Evolutionary conservation across 768 basidiomycete genomes (phyloP), one percentile per base, ranked within the genome.

Genomic region (Cytidiella melzeri): DNA sequence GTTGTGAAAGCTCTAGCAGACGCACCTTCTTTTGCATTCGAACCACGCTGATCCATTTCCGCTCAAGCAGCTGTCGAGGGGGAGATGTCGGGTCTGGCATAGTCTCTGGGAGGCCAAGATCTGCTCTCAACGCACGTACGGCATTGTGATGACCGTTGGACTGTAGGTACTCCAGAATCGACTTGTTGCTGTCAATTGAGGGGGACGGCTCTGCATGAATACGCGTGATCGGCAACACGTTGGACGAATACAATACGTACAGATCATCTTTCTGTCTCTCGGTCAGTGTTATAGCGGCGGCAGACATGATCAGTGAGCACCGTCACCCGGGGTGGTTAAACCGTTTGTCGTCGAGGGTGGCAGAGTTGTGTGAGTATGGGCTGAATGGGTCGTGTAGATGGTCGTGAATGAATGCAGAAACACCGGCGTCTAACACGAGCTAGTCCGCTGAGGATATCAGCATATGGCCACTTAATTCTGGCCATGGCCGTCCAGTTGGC

Each of bases 31-130:
- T 91, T 73, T 97, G 94, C 64, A 97, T 68, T 56, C 94, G 79
- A 51, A 97, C 94, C 27, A 96, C 92, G 61, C 87, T 90, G 43
- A 91, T 95, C 94, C 94, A 97, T 68, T 97, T 97, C 83, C 95
- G 95, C 73, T 92, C 94, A 52, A 97, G 69, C 49, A 97, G 69
- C 1, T 92, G 93, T 1, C 83, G 82, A 60, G 83, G 86, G 64
- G 89, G 87, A 44, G 90, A 82, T 63, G 88, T 92, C 20, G 90
- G 81, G 72, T 95, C 92, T 13, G 87, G 88, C 3, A 76, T 73
- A 64, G 86, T 88, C 52, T 83, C 80, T 34, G 30, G 30, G 23
- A 76, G 62, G 48, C 75, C 73, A 26, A 74, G 67, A 51, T 81
- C 78, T 37, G 70, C 62, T 61, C 77, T 80, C 53, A 80, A 66